Evolutionary conservation across 108 stramenopile species (phyloP), one percentile per base, ranked within the genome.

Genomic region (Fragilariopsis cylindrus): DNA sequence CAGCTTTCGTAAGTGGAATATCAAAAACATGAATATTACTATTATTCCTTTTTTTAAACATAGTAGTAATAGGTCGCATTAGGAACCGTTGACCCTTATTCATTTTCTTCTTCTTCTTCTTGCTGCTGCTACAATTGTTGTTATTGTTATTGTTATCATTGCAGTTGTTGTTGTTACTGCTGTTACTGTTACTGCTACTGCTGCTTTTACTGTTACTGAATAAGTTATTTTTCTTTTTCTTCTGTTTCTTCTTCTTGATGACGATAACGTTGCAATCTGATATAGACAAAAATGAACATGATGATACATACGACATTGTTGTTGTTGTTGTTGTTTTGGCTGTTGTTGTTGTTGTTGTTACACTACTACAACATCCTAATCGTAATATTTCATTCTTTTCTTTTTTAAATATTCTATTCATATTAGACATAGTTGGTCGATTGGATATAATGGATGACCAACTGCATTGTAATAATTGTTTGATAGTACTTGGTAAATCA

Each of bases 391-490:
- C 62, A 1, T 42, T 45, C 5, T 44, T 9, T 40, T 63, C 30
- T n/a, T 9, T 5, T 9, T 42, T 13, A 18, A 63, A 4, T 4
- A 63, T 2, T 44, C 4, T 5, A 4, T 19, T 44, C 16, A 46
- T 44, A 9, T 9, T 46, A 11, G 43, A 45, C 76, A 76, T 76
- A n/a, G 39, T 60, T 2, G 69, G 69, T 54, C 76, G 60, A 3
- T 47, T 16, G 16, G 19, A 48, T 6, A 76, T 54, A 48, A 60
- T 50, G 44, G 47, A 11, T 18, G 56, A 63, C 76, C 76, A 76
- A 4, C 62, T 69, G 11, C 53, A 18, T 52, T 57, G 4, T 5
- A 76, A 45, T 4, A 76, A 42, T 5, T 48, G 7, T 21, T 60
- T 3, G 0, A 63, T 54, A 3, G 2, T 5, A 0, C 0, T 41